Conservation (phyloP, 768 basidiomycete genomes). For the Pulveroboletus sp. region DNA sequence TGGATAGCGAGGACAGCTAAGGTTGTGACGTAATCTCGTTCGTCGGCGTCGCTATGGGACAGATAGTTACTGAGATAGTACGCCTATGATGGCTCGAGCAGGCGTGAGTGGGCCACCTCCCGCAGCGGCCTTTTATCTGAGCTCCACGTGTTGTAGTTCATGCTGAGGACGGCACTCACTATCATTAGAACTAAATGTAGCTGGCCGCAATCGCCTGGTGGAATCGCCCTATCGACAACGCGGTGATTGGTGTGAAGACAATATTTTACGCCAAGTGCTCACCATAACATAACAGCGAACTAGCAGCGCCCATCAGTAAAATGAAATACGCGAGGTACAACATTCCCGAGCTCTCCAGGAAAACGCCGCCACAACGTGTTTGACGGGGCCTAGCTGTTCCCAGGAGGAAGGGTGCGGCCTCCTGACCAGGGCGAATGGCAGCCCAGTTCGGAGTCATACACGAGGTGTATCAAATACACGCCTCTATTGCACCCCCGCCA, state of each 20-base stretch:
- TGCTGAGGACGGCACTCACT: constrained; percentile 9
- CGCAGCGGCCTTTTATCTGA: constrained; percentile 18
- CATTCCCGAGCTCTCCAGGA: neutral
- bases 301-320: constrained; percentile 2
- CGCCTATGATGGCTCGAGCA: neutral
- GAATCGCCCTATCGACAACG: constrained; percentile 10
- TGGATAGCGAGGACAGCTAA: neutral
- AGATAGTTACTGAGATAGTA: neutral
- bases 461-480: constrained; percentile 21
- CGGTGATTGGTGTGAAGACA: constrained; percentile 10
- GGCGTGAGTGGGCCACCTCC: neutral
- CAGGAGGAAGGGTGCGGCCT: constrained; percentile 13
- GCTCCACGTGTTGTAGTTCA: neutral
- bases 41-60: neutral
- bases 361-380: constrained; percentile 24
- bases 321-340: constrained; percentile 22
- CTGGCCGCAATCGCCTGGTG: neutral
- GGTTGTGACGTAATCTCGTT: constrained; percentile 9
- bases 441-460: constrained; percentile 7
- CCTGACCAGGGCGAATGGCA: neutral
- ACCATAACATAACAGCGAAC: constrained; percentile 4
- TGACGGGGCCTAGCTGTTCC: constrained; percentile 4
- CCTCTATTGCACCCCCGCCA: constrained; percentile 20
- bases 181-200: neutral
- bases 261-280: constrained; percentile 4